phyloP scores from a whole-genome alignment of 495 filamentous ascomycete species.

The Bryoglossum gracile region DNA sequence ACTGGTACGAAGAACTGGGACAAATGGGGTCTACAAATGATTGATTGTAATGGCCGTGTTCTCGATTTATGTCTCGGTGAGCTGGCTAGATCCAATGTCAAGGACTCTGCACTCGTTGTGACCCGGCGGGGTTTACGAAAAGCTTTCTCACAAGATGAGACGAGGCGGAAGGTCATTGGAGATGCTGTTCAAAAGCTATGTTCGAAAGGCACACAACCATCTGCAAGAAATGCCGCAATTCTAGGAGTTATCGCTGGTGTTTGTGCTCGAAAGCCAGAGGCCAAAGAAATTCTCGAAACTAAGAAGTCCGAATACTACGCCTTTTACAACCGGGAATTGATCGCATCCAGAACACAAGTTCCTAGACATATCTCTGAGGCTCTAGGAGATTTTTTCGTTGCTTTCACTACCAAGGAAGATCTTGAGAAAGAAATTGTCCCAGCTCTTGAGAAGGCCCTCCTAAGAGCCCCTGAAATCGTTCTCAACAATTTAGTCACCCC shows the following conservation, averaged over 20 bases:
- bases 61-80: conserved; percentile 71
- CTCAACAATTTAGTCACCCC: conserved; percentile 66
- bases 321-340: conserved; percentile 79
- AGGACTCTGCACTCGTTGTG: conserved; percentile 59
- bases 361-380: conserved; percentile 64
- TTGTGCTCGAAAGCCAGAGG: conserved; percentile 56
- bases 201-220: conserved; percentile 50
- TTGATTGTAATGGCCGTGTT: conserved; percentile 53
- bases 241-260: conserved; percentile 84
- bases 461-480: conserved; percentile 86
- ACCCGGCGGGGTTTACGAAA: conserved; percentile 67
- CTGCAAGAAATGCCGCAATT: conserved; percentile 62
- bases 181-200: conserved; percentile 59
- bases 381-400: conserved; percentile 74
- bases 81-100: conserved; percentile 48
- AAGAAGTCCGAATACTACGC: conserved; percentile 63
- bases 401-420: conserved; percentile 69
- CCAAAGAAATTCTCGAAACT: conserved; percentile 50
- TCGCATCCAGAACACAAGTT: conserved; percentile 67
- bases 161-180: conserved; percentile 50
- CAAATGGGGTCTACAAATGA: conserved; percentile 55
- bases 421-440: conserved; percentile 69
- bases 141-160: conserved; percentile 52
- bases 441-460: conserved; percentile 75
- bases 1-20: conserved; percentile 51